Evolutionary conservation across 805 yeast genomes (phyloP).

Genomic region (Metschnikowia orientalis): DNA sequence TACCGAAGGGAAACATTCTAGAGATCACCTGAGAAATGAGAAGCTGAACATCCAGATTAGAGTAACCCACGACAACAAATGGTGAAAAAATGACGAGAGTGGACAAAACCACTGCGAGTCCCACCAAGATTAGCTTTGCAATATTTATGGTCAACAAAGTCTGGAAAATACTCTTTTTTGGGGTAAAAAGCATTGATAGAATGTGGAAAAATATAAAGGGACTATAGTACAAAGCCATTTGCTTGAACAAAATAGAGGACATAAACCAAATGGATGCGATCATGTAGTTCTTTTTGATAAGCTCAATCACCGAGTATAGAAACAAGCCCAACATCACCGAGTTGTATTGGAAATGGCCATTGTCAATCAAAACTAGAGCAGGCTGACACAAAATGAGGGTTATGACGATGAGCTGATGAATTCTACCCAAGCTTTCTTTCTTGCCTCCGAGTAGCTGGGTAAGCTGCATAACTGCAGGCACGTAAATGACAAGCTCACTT

Average conservation of each 20-base stretch:
- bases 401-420: slow-evolving; percentile 72
- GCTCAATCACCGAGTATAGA: slow-evolving; percentile 59
- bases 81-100: slow-evolving; percentile 56
- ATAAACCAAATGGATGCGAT: slow-evolving; percentile 76
- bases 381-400: slow-evolving; percentile 86
- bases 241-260: slow-evolving; percentile 78
- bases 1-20: slow-evolving; percentile 84
- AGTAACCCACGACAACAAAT: slow-evolving; percentile 39
- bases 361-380: slow-evolving; percentile 76
- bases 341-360: slow-evolving; percentile 96
- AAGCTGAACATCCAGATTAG: slow-evolving; percentile 17
- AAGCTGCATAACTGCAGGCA: slow-evolving; percentile 75
- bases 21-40: slow-evolving; percentile 54
- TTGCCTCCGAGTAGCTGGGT: slow-evolving; percentile 65
- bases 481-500: slow-evolving; percentile 68
- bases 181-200: slow-evolving; percentile 44
- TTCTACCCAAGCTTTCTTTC: slow-evolving; percentile 49
- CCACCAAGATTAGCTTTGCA: slow-evolving; percentile 58
- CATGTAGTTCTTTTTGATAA: slow-evolving; percentile 59
- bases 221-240: slow-evolving; percentile 91
- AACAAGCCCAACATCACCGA: slow-evolving; percentile 90
- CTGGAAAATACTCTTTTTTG: slow-evolving; percentile 15
- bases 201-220: slow-evolving; percentile 83
- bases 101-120: slow-evolving; percentile 56
- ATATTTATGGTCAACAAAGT: slow-evolving; percentile 39